These are phyloP conservation scores for Exophiala xenobiotica DNA, from an alignment of 2,329 filamentous ascomycete species.

Conservation along the genomic window DNA sequence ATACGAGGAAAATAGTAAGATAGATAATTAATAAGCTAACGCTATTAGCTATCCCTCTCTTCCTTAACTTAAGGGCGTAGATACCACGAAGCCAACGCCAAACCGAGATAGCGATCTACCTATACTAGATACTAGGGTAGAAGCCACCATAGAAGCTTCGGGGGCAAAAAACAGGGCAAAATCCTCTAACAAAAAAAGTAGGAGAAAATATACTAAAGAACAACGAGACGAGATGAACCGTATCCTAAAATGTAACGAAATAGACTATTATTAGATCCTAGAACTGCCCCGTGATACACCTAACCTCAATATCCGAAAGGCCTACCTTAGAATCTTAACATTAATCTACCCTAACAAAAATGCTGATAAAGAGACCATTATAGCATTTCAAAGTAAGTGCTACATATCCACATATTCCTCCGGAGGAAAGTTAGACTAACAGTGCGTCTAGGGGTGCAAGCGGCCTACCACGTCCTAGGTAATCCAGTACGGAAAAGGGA, in stretches of 20 bases:
- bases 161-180: neutral
- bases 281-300: neutral
- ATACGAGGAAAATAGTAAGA: neutral
- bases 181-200: neutral
- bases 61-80: neutral
- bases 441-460: constrained; percentile 1
- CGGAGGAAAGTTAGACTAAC: neutral
- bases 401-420: neutral
- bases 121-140: neutral
- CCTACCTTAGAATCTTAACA: neutral
- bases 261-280: neutral
- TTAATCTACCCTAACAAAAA: constrained; percentile 1
- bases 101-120: neutral
- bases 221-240: constrained; percentile 3
- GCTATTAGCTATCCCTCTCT: neutral
- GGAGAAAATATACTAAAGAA: constrained; percentile 4
- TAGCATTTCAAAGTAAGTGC: constrained; percentile 2
- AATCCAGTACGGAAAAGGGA: neutral
- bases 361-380: constrained; percentile 1
- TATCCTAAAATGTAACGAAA: neutral
- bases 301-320: neutral
- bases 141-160: neutral
- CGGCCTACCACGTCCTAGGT: constrained; percentile 1
- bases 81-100: neutral
- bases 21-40: constrained; percentile 1